Conservation (phyloP, 2,329 filamentous ascomycete genomes). For the Fusarium pseudocircinatum region DNA sequence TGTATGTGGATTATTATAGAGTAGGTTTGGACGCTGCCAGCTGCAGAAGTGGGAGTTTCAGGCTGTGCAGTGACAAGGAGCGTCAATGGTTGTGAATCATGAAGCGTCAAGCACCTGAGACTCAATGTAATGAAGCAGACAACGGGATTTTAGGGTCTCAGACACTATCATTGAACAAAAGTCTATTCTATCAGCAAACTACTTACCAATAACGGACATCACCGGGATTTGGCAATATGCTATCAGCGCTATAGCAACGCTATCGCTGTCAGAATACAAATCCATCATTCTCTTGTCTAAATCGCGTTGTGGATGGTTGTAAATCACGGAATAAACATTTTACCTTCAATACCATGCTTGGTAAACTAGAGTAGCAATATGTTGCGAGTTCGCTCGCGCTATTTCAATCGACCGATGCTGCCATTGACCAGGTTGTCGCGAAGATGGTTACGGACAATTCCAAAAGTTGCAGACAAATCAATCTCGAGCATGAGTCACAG, state of each 20-base stretch:
- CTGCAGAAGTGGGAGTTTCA: too few relatives aligned
- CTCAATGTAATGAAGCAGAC: not conserved
- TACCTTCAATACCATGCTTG: fast-evolving
- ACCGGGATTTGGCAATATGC: not conserved
- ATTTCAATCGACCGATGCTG: too few relatives aligned
- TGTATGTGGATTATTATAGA: not conserved
- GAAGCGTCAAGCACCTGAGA: not conserved
- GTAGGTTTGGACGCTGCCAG: not conserved
- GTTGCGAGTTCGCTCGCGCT: not conserved
- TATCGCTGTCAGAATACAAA: too few relatives aligned
- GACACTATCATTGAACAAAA: fast-evolving
- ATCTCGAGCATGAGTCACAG: too few relatives aligned
- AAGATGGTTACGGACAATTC: not conserved
- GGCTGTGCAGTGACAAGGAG: too few relatives aligned
- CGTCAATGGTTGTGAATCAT: not conserved
- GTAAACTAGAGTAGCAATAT: fast-evolving
- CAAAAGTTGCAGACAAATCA: not conserved
- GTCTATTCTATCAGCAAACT: not conserved
- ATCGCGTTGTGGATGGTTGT: not conserved
- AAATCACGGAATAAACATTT: fast-evolving
- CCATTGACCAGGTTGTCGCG: fast-evolving
- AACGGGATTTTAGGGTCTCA: not conserved
- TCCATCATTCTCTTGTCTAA: not conserved
- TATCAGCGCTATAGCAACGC: not conserved
- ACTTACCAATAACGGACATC: not conserved